Conservation (phyloP, 2,329 filamentous ascomycete genomes). For the Didymella pinodella region DNA sequence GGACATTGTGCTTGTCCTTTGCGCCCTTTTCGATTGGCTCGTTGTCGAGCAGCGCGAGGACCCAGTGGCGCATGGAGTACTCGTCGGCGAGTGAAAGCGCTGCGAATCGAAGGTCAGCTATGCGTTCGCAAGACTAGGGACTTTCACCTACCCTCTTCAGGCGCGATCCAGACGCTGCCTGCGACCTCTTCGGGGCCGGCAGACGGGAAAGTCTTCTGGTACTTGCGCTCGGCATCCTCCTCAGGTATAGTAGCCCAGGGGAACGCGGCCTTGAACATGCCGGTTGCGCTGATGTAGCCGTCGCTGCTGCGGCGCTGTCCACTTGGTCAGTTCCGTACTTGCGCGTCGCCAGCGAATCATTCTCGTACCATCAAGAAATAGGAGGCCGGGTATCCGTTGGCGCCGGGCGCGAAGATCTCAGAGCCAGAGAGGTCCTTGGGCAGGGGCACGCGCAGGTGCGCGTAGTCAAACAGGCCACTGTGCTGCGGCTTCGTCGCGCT, state of each 20-base stretch:
- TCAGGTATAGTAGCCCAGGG: constrained; percentile 77
- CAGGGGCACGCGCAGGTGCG: constrained; percentile 89
- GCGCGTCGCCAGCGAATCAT: constrained; percentile 25
- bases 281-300: constrained; percentile 83
- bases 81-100: constrained; percentile 85
- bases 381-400: constrained; percentile 74
- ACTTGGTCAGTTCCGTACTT: constrained; percentile 38
- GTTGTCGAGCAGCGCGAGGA: constrained; percentile 90
- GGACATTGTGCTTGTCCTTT: constrained; percentile 72
- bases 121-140: neutral
- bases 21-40: constrained; percentile 74
- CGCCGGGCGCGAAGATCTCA: constrained; percentile 84
- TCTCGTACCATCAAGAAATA: constrained; percentile 88
- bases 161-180: constrained; percentile 95
- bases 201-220: constrained; percentile 81
- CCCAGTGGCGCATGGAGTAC: constrained; percentile 86
- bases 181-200: constrained; percentile 93
- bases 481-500: constrained; percentile 76
- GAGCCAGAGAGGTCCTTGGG: constrained; percentile 87
- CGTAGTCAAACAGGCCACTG: constrained; percentile 91
- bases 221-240: constrained; percentile 78
- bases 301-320: constrained; percentile 78
- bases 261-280: constrained; percentile 92
- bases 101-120: constrained; percentile 52
- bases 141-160: constrained; percentile 66